Evolutionary conservation across 2,329 filamentous ascomycete genomes (phyloP).

Genomic region (Aspergillus pseudoviridinutans): DNA sequence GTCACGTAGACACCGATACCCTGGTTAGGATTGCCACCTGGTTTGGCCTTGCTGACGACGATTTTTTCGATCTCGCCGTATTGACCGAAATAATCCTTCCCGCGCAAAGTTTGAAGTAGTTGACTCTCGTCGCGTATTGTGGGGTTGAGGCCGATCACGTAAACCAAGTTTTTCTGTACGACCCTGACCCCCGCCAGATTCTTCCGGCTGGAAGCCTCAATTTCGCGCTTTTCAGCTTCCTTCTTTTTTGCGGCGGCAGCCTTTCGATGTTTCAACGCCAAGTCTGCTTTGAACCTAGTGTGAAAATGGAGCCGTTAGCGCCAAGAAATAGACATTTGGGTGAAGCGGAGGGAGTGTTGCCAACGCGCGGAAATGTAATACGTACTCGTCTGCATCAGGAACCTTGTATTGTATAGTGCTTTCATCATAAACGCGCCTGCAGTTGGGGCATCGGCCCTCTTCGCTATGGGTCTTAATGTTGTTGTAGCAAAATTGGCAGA

Average conservation of each 20-base stretch:
- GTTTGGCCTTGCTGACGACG: conserved; percentile 94
- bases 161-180: conserved; percentile 97
- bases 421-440: conserved; percentile 90
- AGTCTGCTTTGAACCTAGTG: conserved; percentile 47
- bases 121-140: conserved; percentile 84
- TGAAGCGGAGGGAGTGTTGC: background rate
- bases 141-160: conserved; percentile 91
- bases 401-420: conserved; percentile 97
- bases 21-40: conserved; percentile 64
- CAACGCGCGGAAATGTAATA: conserved; percentile 19
- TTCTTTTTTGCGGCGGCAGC: conserved; percentile 87
- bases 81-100: conserved; percentile 92
- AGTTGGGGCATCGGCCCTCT: conserved; percentile 97
- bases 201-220: conserved; percentile 91
- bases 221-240: conserved; percentile 92
- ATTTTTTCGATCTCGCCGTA: conserved; percentile 99
- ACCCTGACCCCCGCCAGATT: conserved; percentile 93
- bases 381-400: conserved; percentile 90
- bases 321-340: conserved; percentile 4
- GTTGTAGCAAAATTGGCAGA: conserved; percentile 99
- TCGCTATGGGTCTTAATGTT: conserved; percentile 94
- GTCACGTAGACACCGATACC: conserved; percentile 98
- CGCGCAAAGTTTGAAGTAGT: conserved; percentile 81
- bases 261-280: conserved; percentile 75
- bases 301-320: conserved; percentile 17